Evolutionary conservation across 371 early-diverging fungal genomes (phyloP).

Genomic region (Mucor sp.): DNA sequence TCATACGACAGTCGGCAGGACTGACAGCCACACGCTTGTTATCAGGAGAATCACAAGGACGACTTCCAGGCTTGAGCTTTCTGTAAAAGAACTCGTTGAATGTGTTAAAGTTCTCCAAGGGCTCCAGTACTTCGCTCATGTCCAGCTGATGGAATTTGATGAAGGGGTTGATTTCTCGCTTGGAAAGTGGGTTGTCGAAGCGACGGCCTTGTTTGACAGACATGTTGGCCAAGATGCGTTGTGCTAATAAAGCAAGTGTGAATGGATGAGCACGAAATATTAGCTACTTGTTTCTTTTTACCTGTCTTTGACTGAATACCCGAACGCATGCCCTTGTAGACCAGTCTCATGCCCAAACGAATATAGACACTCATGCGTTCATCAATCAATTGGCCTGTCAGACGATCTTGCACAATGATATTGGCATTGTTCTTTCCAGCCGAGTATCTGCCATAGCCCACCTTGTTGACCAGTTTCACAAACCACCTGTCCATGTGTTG

Average conservation of each 20-base stretch:
- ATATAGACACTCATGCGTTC: conserved; percentile 87
- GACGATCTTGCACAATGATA: conserved; percentile 79
- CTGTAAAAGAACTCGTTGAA: conserved; percentile 93
- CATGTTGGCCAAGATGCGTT: conserved; percentile 61
- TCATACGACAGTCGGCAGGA: conserved; percentile 83
- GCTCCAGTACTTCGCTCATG: conserved; percentile 63
- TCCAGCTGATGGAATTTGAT: conserved; percentile 77
- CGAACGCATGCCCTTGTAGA: conserved; percentile 67
- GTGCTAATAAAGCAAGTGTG: conserved; percentile 24
- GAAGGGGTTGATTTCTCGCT: conserved; percentile 73
- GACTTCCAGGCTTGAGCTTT: conserved; percentile 71
- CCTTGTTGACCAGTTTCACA: conserved; percentile 72
- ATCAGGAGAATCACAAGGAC: conserved; percentile 65
- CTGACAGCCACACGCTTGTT: conserved; percentile 72
- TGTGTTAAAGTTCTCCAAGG: conserved; percentile 68
- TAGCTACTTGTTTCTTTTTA: no score
- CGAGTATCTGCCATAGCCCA: conserved; percentile 75
- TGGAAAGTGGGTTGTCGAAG: conserved; percentile 72
- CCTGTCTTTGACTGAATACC: conserved; percentile 46
- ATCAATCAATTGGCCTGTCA: conserved; percentile 74
- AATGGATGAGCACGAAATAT: not conserved
- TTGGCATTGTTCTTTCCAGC: conserved; percentile 76
- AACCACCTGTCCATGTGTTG: conserved; percentile 62
- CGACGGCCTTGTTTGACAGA: conserved; percentile 78
- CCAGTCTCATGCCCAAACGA: conserved; percentile 79